Conservation (phyloP, 2,329 filamentous ascomycete species). For the Lojkania enalia region DNA sequence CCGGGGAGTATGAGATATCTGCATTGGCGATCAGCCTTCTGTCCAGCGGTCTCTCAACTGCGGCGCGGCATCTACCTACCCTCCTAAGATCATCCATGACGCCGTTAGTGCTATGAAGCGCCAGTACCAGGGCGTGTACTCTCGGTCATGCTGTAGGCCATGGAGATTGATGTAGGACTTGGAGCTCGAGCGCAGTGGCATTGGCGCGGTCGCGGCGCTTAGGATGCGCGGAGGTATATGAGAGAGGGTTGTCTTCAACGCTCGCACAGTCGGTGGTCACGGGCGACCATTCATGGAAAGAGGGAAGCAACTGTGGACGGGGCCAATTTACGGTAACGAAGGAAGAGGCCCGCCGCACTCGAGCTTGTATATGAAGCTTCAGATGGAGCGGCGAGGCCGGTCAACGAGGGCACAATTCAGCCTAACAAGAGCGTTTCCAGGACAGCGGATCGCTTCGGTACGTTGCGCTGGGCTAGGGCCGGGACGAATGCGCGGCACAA, state of each 20-base stretch:
- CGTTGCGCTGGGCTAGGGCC: neutral
- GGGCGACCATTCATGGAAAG: conserved; percentile 20
- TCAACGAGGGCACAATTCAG: conserved; percentile 20
- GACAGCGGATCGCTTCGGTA: conserved; percentile 24
- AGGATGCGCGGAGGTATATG: neutral
- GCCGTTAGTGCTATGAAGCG: conserved; percentile 48
- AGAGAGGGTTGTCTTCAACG: conserved; percentile 8
- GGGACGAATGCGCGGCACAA: neutral
- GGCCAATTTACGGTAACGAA: conserved; percentile 8
- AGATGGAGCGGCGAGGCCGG: conserved; percentile 12
- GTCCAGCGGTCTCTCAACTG: conserved; percentile 3
- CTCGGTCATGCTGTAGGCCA: conserved; percentile 19
- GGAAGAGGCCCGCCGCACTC: conserved; percentile 3
- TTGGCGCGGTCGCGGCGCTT: conserved; percentile 22
- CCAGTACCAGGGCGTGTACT: conserved; percentile 53
- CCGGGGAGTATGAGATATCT: conserved; percentile 55
- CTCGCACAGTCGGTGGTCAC: conserved; percentile 16
- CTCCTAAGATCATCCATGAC: conserved; percentile 54
- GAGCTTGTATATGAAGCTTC: neutral
- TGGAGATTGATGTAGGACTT: conserved; percentile 37
- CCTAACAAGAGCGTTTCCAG: conserved; percentile 21
- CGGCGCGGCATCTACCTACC: conserved; percentile 38
- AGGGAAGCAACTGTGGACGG: conserved; percentile 9
- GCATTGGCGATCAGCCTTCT: conserved; percentile 18
- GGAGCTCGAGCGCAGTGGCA: conserved; percentile 33